phyloP scores from a whole-genome alignment of 2,329 filamentous ascomycete species.

The Talaromyces pinophilus region DNA sequence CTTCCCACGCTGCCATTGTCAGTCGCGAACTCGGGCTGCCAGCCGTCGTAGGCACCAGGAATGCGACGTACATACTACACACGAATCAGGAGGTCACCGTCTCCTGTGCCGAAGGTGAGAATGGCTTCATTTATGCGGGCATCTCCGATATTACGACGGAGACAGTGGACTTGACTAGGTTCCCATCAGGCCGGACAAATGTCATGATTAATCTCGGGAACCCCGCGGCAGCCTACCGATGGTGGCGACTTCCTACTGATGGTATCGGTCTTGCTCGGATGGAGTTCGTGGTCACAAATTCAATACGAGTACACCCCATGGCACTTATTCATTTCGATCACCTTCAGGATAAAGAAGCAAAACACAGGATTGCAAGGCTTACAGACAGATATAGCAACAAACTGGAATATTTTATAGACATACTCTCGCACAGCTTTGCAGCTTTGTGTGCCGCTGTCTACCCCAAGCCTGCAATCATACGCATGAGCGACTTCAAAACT shows the following conservation, averaged over 20 bases:
- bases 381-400: slow-evolving; percentile 38
- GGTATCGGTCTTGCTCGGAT: slow-evolving; percentile 46
- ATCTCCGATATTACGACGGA: slow-evolving; percentile 36
- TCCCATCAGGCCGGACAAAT: slow-evolving; percentile 32
- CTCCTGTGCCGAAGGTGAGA: slow-evolving; percentile 43
- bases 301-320: slow-evolving; percentile 43
- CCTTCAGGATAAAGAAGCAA: slow-evolving; percentile 33
- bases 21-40: slow-evolving; percentile 45
- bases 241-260: slow-evolving; percentile 44
- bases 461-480: slow-evolving; percentile 43
- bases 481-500: slow-evolving; percentile 47
- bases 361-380: slow-evolving; percentile 32
- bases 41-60: slow-evolving; percentile 41
- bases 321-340: slow-evolving; percentile 39
- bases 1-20: slow-evolving; percentile 46
- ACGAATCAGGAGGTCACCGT: slow-evolving; percentile 43
- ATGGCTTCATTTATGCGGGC: slow-evolving; percentile 43
- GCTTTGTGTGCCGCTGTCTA: slow-evolving; percentile 42
- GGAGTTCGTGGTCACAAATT: slow-evolving; percentile 45
- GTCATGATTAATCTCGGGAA: slow-evolving; percentile 46
- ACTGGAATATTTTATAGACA: slow-evolving; percentile 45
- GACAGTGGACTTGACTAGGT: slow-evolving; percentile 33
- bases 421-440: slow-evolving; percentile 40
- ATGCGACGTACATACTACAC: slow-evolving; percentile 42
- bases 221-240: slow-evolving; percentile 42